phyloP scores from a whole-genome alignment of 2,329 filamentous ascomycete species.

The Huntiella decipiens region DNA sequence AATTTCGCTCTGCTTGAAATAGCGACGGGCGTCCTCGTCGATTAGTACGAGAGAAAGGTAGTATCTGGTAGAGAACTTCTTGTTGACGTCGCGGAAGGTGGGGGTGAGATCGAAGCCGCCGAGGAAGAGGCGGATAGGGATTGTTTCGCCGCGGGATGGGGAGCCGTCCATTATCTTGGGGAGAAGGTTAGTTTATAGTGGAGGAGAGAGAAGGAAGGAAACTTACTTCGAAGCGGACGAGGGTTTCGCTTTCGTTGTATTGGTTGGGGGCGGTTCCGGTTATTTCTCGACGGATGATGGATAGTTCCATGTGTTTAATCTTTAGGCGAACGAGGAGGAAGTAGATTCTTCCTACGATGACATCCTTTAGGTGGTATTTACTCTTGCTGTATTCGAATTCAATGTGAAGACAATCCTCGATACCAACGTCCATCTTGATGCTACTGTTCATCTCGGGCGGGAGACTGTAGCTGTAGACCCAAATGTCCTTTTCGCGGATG shows the following conservation, averaged over 20 bases:
- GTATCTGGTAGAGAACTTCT: slow-evolving; percentile 97
- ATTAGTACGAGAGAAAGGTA: slow-evolving; percentile 93
- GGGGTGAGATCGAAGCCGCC: slow-evolving; percentile 95
- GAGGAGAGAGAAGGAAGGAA: not conserved
- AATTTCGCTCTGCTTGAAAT: slow-evolving; percentile 99
- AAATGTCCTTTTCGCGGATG: slow-evolving; percentile 96
- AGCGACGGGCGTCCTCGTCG: slow-evolving; percentile 88
- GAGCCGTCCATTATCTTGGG: slow-evolving; percentile 95
- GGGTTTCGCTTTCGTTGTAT: slow-evolving; percentile 97
- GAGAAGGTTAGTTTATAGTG: not conserved
- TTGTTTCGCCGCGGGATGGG: slow-evolving; percentile 85
- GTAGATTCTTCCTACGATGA: slow-evolving; percentile 96
- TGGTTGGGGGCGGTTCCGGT: slow-evolving; percentile 94
- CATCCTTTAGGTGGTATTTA: slow-evolving; percentile 97
- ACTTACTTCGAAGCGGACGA: slow-evolving; percentile 79
- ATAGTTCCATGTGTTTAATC: slow-evolving; percentile 99
- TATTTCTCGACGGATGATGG: slow-evolving; percentile 90
- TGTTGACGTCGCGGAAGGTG: slow-evolving; percentile 98
- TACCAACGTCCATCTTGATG: slow-evolving; percentile 99
- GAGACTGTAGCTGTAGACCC: slow-evolving; percentile 98
- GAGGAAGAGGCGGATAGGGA: slow-evolving; percentile 90
- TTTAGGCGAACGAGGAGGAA: slow-evolving; percentile 92
- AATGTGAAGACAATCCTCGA: slow-evolving; percentile 97
- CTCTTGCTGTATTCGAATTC: slow-evolving; percentile 99
- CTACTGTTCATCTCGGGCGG: slow-evolving; percentile 94